Base-by-base conservation (phyloP, 345 rosid species). In the Citrus australasica region DNA sequence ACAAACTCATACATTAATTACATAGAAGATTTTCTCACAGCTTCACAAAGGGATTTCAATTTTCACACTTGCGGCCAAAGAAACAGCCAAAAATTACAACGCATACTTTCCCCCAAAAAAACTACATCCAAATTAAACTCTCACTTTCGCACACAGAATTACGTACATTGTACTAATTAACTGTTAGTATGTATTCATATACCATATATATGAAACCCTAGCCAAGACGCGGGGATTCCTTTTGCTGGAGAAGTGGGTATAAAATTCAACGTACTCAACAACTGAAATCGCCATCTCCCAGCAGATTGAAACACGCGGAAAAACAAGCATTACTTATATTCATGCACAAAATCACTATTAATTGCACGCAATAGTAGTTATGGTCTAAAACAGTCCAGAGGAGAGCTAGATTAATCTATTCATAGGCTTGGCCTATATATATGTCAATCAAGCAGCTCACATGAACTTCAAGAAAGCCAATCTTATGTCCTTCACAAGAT, bases 401-500 rank as follows among this genome's bases (percentile, higher is more conserved):
- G 74, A 71, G 62, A 53, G 51, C 17, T 13, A 46, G 51, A 46
- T 11, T 46, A 3, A 46, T 42, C 48, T 46, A 13, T 46, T 46
- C 17, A 46, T 46, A 13, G 51, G 40, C 38, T 67, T 71, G 25
- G 76, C 35, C 76, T 28, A 56, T 27, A 51, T 1, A n/a, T 25
- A 42, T 42, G 16, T 42, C 48, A 42, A 42, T 42, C 16, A 42
- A 46, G 51, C 51, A 46, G 17, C 9, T 73, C 75, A 78, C 84
- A 64, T 78, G 55, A 82, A 82, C 78, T 79, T 79, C 69, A 82
- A 33, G 6, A 86, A 60, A 73, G 81, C 83, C 74, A 17, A 53
- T 71, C 88, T 82, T 61, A 90, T 81, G 28, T 86, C 85, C 59
- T 70, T 87, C 27, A 84, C 92, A 51, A 89, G 78, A 80, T 90